Evolutionary conservation across 2,329 filamentous ascomycete species (phyloP).

Genomic region (Amylocarpus encephaloides): DNA sequence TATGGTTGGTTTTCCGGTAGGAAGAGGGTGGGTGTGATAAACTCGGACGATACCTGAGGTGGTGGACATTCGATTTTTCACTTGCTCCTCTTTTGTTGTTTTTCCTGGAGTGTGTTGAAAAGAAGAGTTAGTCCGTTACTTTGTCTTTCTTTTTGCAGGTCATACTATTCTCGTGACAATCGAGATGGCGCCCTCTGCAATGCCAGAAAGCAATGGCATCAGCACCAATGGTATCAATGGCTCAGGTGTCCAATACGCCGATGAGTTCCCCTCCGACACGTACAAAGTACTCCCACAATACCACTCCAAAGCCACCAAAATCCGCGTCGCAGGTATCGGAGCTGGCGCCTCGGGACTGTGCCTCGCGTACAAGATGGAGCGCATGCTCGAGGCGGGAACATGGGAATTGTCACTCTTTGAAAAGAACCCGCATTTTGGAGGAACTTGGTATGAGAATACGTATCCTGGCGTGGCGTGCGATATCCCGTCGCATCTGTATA

Average conservation of each 20-base stretch:
- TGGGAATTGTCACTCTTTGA: slow-evolving; percentile 40
- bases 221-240: slow-evolving; percentile 5
- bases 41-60: background rate
- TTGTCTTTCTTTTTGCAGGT: background rate
- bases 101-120: background rate
- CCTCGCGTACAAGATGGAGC: slow-evolving; percentile 19
- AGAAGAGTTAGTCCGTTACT: background rate
- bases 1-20: background rate
- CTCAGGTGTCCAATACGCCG: background rate
- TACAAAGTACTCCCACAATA: slow-evolving; percentile 17
- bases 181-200: slow-evolving; percentile 13
- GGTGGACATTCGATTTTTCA: background rate
- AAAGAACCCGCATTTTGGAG: slow-evolving; percentile 41
- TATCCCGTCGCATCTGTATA: slow-evolving; percentile 20
- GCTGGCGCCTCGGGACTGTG: slow-evolving; percentile 19
- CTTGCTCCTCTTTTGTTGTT: background rate
- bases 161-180: background rate
- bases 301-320: slow-evolving; percentile 16
- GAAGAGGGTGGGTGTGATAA: background rate
- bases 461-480: slow-evolving; percentile 50
- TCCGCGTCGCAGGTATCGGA: slow-evolving; percentile 19
- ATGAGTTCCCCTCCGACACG: background rate
- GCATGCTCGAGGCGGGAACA: slow-evolving; percentile 10
- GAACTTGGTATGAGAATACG: slow-evolving; percentile 52
- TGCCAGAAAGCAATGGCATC: slow-evolving; percentile 5